Conservation (phyloP, 495 filamentous ascomycete genomes). For the Neurospora sp. region DNA sequence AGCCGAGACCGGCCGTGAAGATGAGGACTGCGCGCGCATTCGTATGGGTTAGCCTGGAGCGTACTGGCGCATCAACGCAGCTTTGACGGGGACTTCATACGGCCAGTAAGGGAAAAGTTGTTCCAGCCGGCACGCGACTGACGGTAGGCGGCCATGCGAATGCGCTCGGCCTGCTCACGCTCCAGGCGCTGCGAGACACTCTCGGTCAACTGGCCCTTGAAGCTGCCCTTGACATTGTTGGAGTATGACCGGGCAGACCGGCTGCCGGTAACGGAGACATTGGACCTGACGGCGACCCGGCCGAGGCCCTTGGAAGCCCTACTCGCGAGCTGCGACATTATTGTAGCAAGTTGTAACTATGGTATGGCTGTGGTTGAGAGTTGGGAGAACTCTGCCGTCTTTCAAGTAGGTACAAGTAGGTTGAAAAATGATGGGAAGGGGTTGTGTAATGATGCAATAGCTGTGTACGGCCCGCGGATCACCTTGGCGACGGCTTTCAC, state of each 20-base stretch:
- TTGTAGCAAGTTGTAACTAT: background rate
- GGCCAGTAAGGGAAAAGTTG: constrained; percentile 52
- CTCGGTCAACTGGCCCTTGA: constrained; percentile 81
- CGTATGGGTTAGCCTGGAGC: constrained; percentile 2
- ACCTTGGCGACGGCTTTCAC: background rate
- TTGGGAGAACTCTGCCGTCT: background rate
- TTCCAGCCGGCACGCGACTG: constrained; percentile 42
- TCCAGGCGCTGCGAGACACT: constrained; percentile 68
- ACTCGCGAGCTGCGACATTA: constrained; percentile 25
- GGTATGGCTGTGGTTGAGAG: background rate
- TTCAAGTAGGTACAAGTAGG: background rate
- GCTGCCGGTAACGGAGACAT: constrained; percentile 1
- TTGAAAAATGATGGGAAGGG: background rate
- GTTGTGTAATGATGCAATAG: background rate
- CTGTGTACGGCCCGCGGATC: background rate
- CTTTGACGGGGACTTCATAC: constrained; percentile 28
- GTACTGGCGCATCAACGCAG: background rate
- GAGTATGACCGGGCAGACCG: constrained; percentile 1
- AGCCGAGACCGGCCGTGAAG: constrained; percentile 52
- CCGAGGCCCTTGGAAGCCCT: constrained; percentile 17
- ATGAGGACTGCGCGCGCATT: constrained; percentile 35
- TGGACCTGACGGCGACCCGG: background rate
- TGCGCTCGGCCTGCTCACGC: constrained; percentile 61
- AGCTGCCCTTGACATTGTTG: constrained; percentile 23
- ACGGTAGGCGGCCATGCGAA: constrained; percentile 49